A percentile compares a stretch with the other conserved stretches of the same genome.
phyloP scores from a whole-genome alignment of 2,329 filamentous ascomycete genomes.

The Cercospora sp. region DNA sequence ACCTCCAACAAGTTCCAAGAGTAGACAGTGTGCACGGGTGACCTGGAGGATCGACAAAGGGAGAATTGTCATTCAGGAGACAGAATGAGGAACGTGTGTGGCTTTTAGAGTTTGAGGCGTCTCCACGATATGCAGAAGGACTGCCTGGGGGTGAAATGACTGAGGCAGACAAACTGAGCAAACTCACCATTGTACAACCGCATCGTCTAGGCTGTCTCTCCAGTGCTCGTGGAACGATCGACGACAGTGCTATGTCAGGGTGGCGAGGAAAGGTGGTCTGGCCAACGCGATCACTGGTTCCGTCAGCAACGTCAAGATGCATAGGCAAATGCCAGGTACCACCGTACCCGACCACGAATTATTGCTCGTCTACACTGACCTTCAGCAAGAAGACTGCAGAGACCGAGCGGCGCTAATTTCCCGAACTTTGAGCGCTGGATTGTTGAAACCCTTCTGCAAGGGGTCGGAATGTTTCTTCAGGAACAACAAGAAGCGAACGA shows the following conservation, averaged over 20 bases:
- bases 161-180: constrained; percentile 21
- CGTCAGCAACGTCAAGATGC: constrained; percentile 28
- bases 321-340: constrained; percentile 37
- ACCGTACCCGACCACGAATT: constrained; percentile 23
- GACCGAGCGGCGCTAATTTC: constrained; percentile 26
- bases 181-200: constrained; percentile 37
- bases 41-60: constrained; percentile 23
- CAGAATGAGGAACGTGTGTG: constrained; percentile 30
- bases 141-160: not conserved
- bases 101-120: constrained; percentile 32
- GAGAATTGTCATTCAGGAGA: constrained; percentile 13
- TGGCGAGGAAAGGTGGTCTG: constrained; percentile 31
- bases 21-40: constrained; percentile 16
- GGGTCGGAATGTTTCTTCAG: constrained; percentile 22
- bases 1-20: constrained; percentile 13
- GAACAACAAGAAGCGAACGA: constrained; percentile 18
- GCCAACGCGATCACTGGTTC: constrained; percentile 29
- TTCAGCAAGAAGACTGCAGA: constrained; percentile 13
- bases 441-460: constrained; percentile 34
- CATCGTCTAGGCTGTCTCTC: constrained; percentile 26
- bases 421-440: constrained; percentile 30
- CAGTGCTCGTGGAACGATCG: constrained; percentile 28
- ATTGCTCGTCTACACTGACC: constrained; percentile 19
- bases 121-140: not conserved
- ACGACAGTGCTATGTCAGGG: constrained; percentile 31